These are phyloP conservation scores for Tieghemostelium lacteum DNA, from an alignment of 78 protist species.

Conservation along the genomic window DNA sequence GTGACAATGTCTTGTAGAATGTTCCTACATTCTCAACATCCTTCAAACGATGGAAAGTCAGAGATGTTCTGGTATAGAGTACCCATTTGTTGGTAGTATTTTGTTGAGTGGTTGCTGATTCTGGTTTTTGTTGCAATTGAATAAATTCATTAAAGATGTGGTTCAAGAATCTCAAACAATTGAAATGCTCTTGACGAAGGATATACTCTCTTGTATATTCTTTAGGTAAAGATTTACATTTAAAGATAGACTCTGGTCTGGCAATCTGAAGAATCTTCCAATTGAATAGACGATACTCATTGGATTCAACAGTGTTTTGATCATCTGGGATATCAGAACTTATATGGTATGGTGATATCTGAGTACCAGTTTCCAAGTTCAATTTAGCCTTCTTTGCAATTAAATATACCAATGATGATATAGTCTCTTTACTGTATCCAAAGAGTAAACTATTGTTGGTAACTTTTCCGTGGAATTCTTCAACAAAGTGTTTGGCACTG, in stretches of 20 bases:
- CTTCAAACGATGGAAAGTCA: constrained; percentile 6
- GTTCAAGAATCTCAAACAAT: constrained; percentile 16
- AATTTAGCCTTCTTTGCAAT: no score
- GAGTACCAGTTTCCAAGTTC: no score
- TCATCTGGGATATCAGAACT: no score
- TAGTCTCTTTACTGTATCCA: constrained; percentile 46
- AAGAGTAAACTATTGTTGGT: constrained; percentile 3
- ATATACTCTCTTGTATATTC: constrained; percentile 27
- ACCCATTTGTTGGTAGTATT: constrained; percentile 30
- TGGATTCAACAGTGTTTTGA: no score
- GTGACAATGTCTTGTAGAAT: neutral
- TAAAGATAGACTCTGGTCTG: constrained; percentile 45
- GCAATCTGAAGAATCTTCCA: constrained; percentile 63
- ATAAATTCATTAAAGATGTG: constrained; percentile 14
- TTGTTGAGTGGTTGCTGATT: neutral
- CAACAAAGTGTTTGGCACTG: constrained; percentile 24
- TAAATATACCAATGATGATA: constrained; percentile 37
- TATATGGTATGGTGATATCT: no score
- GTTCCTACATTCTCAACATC: neutral
- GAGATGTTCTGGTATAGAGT: constrained; percentile 30
- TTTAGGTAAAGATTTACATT: constrained; percentile 24
- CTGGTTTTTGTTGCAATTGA: neutral
- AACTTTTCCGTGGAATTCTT: constrained; percentile 15
- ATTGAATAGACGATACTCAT: no score
- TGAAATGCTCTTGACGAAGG: constrained; percentile 59